Evolutionary conservation across 768 basidiomycete species (phyloP), one percentile per base, ranked within the genome.

Genomic region (Xerocomellus intermedius): DNA sequence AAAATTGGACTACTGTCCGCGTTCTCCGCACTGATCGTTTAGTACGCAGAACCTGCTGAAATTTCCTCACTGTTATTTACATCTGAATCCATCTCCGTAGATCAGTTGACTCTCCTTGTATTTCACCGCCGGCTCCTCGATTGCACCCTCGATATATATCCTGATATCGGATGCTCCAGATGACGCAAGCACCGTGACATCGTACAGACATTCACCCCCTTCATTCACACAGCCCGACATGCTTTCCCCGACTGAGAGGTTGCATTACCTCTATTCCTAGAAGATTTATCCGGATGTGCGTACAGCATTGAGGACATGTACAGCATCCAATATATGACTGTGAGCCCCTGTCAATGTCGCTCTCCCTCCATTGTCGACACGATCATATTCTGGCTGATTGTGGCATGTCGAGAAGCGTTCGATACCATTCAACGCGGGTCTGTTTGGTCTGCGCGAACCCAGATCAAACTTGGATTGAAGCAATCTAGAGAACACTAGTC

Each of bases 181-280:
- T 28, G 26, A 28, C 26, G 26, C 26, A 28, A 28, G 26, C 7
- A 28, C 26, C 26, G 26, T 28, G 8, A 28, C 26, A 4, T 28
- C 26, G 26, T 28, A 28, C 26, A 28, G 26, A 28, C 5, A 24
- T 24, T 24, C 46, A 53, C 44, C 37, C 32, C 0, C 32, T 47
- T 36, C 52, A 45, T 57, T 52, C 36, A 51, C 24, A 24, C 24
- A 24, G 19, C 14, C 35, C 47, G 19, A 30, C 47, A 48, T 52
- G 37, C 39, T 35, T 48, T 33, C 36, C 47, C 58, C 53, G 41
- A 38, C 46, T 30, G 37, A 46, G 42, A 17, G 14, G 16, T 42
- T 17, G 28, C 49, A 39, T 61, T 46, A 47, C 36, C 36, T 64
- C 50, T 52, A 56, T 63, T 64, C 50, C 41, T 17, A 30, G 26